phyloP scores from a whole-genome alignment of 2,329 filamentous ascomycete genomes.

The Neonectria ditissima region DNA sequence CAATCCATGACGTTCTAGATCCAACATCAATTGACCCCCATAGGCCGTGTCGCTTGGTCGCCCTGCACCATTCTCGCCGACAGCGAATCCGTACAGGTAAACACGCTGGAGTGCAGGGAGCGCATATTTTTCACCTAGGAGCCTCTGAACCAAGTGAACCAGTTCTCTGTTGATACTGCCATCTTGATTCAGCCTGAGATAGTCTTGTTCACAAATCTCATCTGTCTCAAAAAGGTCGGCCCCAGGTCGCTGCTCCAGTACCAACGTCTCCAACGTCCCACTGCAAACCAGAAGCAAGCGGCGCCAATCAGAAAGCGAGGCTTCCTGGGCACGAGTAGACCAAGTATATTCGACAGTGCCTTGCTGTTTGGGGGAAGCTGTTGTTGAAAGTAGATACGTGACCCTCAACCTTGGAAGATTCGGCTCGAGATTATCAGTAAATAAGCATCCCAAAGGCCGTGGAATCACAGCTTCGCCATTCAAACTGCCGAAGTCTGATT shows the following conservation, averaged over 20 bases:
- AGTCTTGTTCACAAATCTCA: neutral
- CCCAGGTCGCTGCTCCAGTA: slow-evolving; percentile 29
- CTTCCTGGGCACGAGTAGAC: slow-evolving; percentile 16
- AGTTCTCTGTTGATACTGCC: too few species aligned
- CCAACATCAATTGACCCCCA: too few species aligned
- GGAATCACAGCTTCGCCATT: slow-evolving; percentile 9
- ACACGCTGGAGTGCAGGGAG: too few species aligned
- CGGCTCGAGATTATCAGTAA: accelerated
- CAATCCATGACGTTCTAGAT: too few species aligned
- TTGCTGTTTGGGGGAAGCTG: neutral
- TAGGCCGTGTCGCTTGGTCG: too few species aligned
- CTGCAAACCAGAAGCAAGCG: slow-evolving; percentile 1
- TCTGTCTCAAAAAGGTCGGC: slow-evolving; percentile 17
- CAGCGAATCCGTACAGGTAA: too few species aligned
- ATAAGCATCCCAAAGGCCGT: slow-evolving; percentile 18
- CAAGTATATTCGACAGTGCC: slow-evolving; percentile 14
- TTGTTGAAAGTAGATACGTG: slow-evolving; percentile 20
- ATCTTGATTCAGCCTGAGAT: too few species aligned
- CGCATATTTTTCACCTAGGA: too few species aligned
- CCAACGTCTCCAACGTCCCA: slow-evolving; percentile 21
- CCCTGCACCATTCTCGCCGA: too few species aligned
- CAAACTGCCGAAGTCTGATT: neutral
- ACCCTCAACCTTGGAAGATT: slow-evolving; percentile 6
- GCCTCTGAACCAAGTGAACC: too few species aligned
- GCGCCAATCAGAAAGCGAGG: slow-evolving; percentile 12